Conservation (phyloP, 139 green algal species). For the Diplosphaera chodatii region DNA sequence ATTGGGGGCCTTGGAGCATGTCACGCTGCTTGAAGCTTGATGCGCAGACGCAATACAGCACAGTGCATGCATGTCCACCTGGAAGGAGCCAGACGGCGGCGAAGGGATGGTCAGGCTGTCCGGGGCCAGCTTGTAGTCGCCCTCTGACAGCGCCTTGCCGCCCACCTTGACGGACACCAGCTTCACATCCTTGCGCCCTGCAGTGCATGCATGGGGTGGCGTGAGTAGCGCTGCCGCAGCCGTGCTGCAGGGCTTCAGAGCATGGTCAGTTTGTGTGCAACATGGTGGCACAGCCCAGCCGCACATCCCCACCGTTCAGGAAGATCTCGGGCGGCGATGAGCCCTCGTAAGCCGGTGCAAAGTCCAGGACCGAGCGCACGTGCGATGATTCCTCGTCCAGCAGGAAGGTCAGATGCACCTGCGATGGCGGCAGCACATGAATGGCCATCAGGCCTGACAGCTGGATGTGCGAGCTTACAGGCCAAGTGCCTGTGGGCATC, state of each 20-base stretch:
- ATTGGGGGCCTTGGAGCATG: no score
- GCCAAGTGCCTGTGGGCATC: no score
- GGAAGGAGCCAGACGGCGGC: conserved; percentile 17
- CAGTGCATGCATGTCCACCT: not conserved
- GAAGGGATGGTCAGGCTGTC: conserved; percentile 28
- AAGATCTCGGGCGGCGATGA: conserved; percentile 14
- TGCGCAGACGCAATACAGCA: not conserved
- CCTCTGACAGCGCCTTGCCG: conserved; percentile 25
- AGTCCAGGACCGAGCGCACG: conserved; percentile 45
- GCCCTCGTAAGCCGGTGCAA: conserved; percentile 48
- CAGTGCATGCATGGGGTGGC: not conserved
- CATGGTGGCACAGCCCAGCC: no score
- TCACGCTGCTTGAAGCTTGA: no score
- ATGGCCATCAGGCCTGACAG: no score
- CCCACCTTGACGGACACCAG: conserved; percentile 45
- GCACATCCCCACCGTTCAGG: conserved; percentile 36
- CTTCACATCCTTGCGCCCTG: conserved; percentile 46
- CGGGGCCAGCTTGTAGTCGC: conserved; percentile 21
- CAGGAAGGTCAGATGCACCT: conserved; percentile 64
- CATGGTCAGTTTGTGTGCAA: no score
- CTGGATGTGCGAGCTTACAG: no score
- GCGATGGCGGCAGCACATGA: not conserved
- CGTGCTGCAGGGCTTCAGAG: no score
- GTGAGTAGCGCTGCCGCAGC: no score
- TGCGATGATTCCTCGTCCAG: conserved; percentile 68